These are phyloP conservation scores for Graphilbum ipis-grandicollis DNA, from an alignment of 2,329 filamentous ascomycete species.

Conservation along the genomic window DNA sequence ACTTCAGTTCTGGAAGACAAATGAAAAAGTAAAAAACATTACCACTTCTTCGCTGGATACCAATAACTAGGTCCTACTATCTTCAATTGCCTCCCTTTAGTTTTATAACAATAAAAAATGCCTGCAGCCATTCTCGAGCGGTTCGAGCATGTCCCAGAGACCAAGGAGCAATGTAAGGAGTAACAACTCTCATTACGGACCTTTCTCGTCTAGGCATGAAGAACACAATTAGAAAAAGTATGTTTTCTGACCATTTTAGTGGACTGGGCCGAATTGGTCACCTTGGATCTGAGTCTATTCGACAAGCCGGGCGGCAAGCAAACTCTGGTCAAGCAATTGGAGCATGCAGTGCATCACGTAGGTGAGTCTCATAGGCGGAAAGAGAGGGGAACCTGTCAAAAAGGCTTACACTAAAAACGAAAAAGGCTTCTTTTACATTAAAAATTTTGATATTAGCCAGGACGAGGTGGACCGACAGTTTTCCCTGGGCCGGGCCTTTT, in stretches of 20 bases:
- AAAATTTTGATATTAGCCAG: conserved; percentile 37
- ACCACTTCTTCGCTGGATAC: too few species aligned
- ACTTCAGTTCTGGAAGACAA: too few species aligned
- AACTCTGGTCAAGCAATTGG: conserved; percentile 15
- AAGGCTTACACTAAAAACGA: not conserved
- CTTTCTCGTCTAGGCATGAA: too few species aligned
- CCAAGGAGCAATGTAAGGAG: conserved; percentile 4
- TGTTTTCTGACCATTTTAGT: conserved; percentile 1
- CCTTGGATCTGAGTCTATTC: conserved; percentile 15
- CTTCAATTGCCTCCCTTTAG: too few species aligned
- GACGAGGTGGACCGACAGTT: conserved; percentile 38
- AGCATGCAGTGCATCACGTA: conserved; percentile 23
- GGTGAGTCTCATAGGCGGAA: conserved; percentile 4
- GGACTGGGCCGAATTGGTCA: conserved; percentile 8
- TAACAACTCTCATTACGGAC: too few species aligned
- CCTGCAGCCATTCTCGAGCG: not conserved
- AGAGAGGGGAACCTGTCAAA: not conserved
- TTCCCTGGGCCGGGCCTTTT: conserved; percentile 34
- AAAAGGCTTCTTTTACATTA: conserved; percentile 35
- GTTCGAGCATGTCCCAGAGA: conserved; percentile 3
- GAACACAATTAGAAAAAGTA: too few species aligned
- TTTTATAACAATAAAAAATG: too few species aligned
- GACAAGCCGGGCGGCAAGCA: conserved; percentile 16
- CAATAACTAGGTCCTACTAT: too few species aligned
- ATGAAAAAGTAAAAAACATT: too few species aligned